Evolutionary conservation across 306 rosid species (phyloP).

Genomic region (Alnus rubra): DNA sequence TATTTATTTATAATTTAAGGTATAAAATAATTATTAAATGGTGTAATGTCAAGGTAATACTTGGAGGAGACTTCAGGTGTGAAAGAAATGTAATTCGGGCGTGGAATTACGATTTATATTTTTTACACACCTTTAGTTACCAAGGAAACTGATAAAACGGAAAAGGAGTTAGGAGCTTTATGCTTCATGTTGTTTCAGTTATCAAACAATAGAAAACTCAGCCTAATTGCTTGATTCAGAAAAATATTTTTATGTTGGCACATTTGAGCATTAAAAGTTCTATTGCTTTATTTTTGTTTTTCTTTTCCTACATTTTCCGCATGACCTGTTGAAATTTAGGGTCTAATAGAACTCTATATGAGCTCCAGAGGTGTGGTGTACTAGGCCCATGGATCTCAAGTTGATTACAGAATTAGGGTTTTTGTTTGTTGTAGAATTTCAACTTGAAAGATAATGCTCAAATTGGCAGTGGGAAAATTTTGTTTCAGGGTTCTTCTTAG

Average conservation of each 20-base stretch:
- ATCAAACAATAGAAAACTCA: background rate
- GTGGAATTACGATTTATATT: background rate
- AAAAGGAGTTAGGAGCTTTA: background rate
- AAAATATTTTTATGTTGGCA: background rate
- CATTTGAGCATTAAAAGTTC: background rate
- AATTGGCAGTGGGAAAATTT: constrained; percentile 19
- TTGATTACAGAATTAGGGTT: background rate
- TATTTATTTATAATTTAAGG: background rate
- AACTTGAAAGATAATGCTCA: constrained; percentile 4
- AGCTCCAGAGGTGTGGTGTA: background rate
- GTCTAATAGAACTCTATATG: background rate
- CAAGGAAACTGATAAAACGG: background rate
- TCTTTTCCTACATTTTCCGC: background rate
- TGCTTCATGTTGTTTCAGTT: background rate
- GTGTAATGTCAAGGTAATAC: background rate
- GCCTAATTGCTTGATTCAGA: background rate
- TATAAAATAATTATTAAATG: background rate
- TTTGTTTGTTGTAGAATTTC: background rate
- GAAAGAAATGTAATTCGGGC: background rate
- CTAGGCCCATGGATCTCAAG: background rate
- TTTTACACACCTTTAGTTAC: background rate
- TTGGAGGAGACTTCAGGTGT: background rate
- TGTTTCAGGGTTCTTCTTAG: constrained; percentile 35
- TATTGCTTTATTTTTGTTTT: background rate
- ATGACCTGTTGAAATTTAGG: background rate